Evolutionary conservation across 2,329 filamentous ascomycete species (phyloP).

Genomic region (Hymenoscyphus infarciens): DNA sequence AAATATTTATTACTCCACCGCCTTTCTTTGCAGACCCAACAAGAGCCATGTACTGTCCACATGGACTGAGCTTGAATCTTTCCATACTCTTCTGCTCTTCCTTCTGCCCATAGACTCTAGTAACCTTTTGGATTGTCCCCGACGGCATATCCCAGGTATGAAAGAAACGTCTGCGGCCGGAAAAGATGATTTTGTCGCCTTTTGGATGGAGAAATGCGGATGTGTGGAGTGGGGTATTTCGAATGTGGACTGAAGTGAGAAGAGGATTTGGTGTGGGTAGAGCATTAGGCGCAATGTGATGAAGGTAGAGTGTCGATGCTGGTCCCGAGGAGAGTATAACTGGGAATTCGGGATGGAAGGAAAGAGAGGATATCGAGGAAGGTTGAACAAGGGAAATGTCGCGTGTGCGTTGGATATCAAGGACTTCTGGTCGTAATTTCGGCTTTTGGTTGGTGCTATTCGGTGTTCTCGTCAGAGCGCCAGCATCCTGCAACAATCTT

Average conservation of each 20-base stretch:
- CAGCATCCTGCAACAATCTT: constrained; percentile 71
- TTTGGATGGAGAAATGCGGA: constrained; percentile 72
- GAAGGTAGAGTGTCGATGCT: constrained; percentile 79
- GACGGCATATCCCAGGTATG: constrained; percentile 88
- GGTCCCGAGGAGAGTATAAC: constrained; percentile 86
- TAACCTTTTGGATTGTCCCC: constrained; percentile 79
- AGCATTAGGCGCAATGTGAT: constrained; percentile 77
- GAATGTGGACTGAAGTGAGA: constrained; percentile 84
- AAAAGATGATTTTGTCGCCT: constrained; percentile 80
- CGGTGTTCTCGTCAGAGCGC: constrained; percentile 53
- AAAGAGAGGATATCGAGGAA: constrained; percentile 75
- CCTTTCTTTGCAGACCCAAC: constrained; percentile 78
- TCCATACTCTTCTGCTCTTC: constrained; percentile 90
- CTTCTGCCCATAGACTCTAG: constrained; percentile 68
- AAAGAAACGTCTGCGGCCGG: constrained; percentile 85
- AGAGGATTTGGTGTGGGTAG: constrained; percentile 80
- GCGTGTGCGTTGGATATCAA: constrained; percentile 86
- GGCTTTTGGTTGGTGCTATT: constrained; percentile 54
- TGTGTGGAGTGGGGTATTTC: constrained; percentile 76
- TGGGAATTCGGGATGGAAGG: constrained; percentile 85
- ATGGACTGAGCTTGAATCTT: constrained; percentile 80
- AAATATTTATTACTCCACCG: constrained; percentile 81
- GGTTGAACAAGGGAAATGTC: constrained; percentile 78
- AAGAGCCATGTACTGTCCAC: constrained; percentile 81
- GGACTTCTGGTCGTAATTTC: constrained; percentile 78